Evolutionary conservation across 352 stramenopile genomes (phyloP).

Genomic region (Globisporangium radiosum): DNA sequence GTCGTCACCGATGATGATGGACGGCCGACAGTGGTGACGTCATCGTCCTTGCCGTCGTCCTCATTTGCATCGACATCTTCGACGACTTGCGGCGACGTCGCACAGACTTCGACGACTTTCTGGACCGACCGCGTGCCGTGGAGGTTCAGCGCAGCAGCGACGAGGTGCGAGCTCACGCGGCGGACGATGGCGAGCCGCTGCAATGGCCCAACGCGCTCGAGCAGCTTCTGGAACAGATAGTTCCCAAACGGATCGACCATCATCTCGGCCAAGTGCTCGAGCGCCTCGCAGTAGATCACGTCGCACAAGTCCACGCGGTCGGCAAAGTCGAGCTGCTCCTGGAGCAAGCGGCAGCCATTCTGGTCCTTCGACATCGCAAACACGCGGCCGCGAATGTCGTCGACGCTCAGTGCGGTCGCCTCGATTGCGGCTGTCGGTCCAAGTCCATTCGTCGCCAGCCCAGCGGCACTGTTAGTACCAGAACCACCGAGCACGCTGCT

Average conservation of each 20-base stretch:
- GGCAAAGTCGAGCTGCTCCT: slow-evolving; percentile 94
- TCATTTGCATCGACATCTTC: slow-evolving; percentile 41
- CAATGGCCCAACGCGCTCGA: slow-evolving; percentile 90
- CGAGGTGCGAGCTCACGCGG: slow-evolving; percentile 91
- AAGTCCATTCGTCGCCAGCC: slow-evolving; percentile 1
- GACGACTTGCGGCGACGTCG: slow-evolving; percentile 61
- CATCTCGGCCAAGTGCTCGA: slow-evolving; percentile 94
- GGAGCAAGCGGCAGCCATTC: slow-evolving; percentile 95
- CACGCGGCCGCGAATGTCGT: slow-evolving; percentile 73
- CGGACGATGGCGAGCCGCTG: slow-evolving; percentile 91
- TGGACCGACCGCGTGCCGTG: slow-evolving; percentile 98
- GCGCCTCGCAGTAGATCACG: slow-evolving; percentile 95
- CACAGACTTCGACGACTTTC: slow-evolving; percentile 97
- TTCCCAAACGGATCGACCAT: slow-evolving; percentile 99
- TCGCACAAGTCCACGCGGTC: slow-evolving; percentile 88
- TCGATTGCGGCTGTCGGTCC: slow-evolving; percentile 4
- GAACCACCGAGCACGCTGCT: slow-evolving; percentile 1
- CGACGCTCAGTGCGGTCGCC: slow-evolving; percentile 38
- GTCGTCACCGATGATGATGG: too few relatives aligned
- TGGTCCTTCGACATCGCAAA: slow-evolving; percentile 94
- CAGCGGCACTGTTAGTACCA: slow-evolving; percentile 6
- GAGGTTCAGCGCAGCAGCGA: slow-evolving; percentile 95
- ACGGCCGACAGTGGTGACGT: background rate
- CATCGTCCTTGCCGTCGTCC: slow-evolving; percentile 27
- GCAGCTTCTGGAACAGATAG: slow-evolving; percentile 99